Evolutionary conservation across 768 basidiomycete genomes (phyloP), one percentile per base, ranked within the genome.

Genomic region (Amylocystis lapponica): DNA sequence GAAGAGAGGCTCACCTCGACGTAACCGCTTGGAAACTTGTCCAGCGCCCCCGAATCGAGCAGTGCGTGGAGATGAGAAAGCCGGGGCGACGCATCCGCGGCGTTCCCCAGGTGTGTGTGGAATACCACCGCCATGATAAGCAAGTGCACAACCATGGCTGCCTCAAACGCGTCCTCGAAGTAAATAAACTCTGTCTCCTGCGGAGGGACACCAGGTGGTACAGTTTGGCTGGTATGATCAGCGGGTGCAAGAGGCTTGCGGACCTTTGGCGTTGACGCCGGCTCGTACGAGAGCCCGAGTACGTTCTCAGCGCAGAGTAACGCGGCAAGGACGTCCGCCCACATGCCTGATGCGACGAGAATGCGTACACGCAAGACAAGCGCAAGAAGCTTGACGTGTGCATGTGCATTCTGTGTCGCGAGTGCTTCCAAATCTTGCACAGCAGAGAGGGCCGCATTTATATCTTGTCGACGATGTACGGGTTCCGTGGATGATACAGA

Each of bases 111-210:
- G 49, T 85, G 79, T 0, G 83, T 83, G 51, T 78, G 69, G 53
- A 74, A 84, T 17, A 81, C 58, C 8, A 84, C 67, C 3, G 76
- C 71, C 17, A 86, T 62, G 37, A 86, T 70, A 19, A 89, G 76
- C 8, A 76, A 58, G 52, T 88, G 83, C 3, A 83, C 63, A 3
- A 69, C 69, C 49, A 78, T 66, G 1, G 68, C 53, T 2, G 63
- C 55, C 33, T 66, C 70, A 33, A 68, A 56, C 30, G 53, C 19
- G 40, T 66, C 66, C 31, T 62, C 60, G 39, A 64, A 64, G 22
- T 40, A 50, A 29, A 60, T 56, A 37, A 61, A 60, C 19, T 47
- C 44, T 32, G 48, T 42, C 32, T 47, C 50, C 40, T 38, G 26
- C 23, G 45, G 14, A 5, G 7, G 7, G 6, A 13, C 19, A 7